phyloP scores from a whole-genome alignment of 179 eudicot species.

The Beta lomatogona region DNA sequence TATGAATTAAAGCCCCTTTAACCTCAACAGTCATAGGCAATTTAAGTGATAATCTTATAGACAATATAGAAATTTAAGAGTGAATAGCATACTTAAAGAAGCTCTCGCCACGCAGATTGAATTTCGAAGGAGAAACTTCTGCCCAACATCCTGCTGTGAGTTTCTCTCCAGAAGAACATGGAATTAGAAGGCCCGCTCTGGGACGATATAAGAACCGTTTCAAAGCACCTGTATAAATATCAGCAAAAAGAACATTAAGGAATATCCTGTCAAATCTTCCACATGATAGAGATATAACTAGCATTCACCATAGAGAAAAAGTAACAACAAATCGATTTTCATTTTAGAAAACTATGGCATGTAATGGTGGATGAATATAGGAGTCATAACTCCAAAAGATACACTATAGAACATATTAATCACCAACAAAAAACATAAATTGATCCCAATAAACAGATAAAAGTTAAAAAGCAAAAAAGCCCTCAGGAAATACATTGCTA shows the following conservation, averaged over 20 bases:
- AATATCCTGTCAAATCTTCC: background rate
- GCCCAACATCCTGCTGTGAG: conserved; percentile 64
- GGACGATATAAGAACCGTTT: conserved; percentile 57
- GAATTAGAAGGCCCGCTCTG: conserved; percentile 64
- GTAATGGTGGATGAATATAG: no score
- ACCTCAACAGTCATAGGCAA: background rate
- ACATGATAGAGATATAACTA: background rate
- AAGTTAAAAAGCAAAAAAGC: no score
- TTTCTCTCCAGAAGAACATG: conserved; percentile 55
- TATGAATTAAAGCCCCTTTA: background rate
- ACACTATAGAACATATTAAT: no score
- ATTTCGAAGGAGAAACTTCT: conserved; percentile 60
- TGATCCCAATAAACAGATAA: no score
- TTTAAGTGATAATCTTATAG: background rate
- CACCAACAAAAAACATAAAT: no score
- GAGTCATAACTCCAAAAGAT: no score
- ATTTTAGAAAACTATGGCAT: background rate
- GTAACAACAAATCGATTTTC: background rate
- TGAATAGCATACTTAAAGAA: conserved; percentile 56
- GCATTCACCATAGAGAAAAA: background rate
- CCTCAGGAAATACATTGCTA: background rate
- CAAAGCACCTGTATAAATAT: conserved; percentile 48
- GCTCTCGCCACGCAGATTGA: conserved; percentile 64
- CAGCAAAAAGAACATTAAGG: background rate
- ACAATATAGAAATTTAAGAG: background rate